A percentile compares a stretch with the other conserved stretches of the same genome.
Conservation (phyloP, 257 asterid species). For the Striga asiatica region DNA sequence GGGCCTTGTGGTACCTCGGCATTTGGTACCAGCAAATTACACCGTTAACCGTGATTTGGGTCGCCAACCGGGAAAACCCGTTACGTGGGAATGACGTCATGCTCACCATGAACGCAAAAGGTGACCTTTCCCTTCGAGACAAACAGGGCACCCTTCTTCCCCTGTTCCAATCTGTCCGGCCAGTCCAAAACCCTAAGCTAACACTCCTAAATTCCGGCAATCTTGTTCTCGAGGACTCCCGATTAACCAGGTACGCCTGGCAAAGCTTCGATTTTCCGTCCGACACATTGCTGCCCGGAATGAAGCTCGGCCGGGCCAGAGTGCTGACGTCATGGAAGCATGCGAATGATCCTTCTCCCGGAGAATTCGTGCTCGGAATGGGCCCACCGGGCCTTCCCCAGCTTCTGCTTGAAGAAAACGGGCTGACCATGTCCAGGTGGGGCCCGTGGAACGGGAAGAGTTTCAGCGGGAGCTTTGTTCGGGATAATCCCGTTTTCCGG, state of each 20-base stretch:
- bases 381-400: slow-evolving; percentile 26
- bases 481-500: slow-evolving; percentile 14
- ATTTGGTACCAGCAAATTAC: slow-evolving; percentile 22
- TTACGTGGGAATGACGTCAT: slow-evolving; percentile 2
- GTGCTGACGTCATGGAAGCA: slow-evolving; percentile 35
- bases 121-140: slow-evolving; percentile 11
- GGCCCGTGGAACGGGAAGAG: slow-evolving; percentile 37
- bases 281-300: slow-evolving; percentile 42
- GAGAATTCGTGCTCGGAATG: slow-evolving; percentile 25
- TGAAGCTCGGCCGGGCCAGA: slow-evolving; percentile 45
- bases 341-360: slow-evolving; percentile 21
- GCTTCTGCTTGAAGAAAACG: slow-evolving; percentile 11
- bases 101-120: slow-evolving; percentile 1
- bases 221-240: slow-evolving; percentile 15
- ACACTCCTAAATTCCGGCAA: slow-evolving; percentile 35
- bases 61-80: slow-evolving; percentile 25
- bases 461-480: slow-evolving; percentile 20
- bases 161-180: not conserved
- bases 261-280: slow-evolving; percentile 33
- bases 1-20: slow-evolving; percentile 16
- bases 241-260: slow-evolving; percentile 17
- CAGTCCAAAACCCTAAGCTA: slow-evolving; percentile 2
- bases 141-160: not conserved
- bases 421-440: slow-evolving; percentile 21
- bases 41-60: slow-evolving; percentile 27